A percentile compares a stretch with the other conserved stretches of the same genome.
These are phyloP conservation scores for Alternaria metachromatica DNA, from an alignment of 2,329 filamentous ascomycete species.

Conservation along the genomic window DNA sequence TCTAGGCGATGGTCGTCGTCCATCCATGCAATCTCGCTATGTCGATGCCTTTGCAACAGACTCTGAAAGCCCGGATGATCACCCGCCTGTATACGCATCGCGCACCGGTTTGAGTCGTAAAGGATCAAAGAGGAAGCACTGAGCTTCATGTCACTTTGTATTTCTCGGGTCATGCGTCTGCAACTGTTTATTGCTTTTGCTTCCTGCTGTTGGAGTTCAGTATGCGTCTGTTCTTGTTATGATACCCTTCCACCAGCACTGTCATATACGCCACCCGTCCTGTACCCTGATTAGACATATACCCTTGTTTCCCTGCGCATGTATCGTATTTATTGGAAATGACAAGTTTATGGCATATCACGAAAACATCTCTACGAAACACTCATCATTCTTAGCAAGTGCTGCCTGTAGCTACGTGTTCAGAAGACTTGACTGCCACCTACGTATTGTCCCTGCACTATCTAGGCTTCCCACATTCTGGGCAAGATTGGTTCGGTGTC, in stretches of 20 bases:
- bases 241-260: neutral
- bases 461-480: neutral
- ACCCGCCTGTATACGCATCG: slow-evolving; percentile 1
- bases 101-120: slow-evolving; percentile 6
- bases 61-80: slow-evolving; percentile 9
- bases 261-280: neutral
- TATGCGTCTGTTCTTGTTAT: neutral
- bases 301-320: neutral
- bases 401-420: neutral
- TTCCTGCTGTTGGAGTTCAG: neutral
- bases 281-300: neutral
- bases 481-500: neutral
- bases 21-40: slow-evolving; percentile 21
- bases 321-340: neutral
- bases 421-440: neutral
- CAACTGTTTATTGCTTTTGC: neutral
- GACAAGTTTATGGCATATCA: neutral
- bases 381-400: neutral
- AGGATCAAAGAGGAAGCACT: slow-evolving; percentile 12
- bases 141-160: neutral
- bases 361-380: neutral
- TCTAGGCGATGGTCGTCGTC: slow-evolving; percentile 10
- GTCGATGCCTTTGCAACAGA: slow-evolving; percentile 22
- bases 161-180: neutral
- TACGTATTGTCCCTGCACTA: neutral